Percentiles rank a stretch among this genome's conserved stretches.
phyloP scores from a whole-genome alignment of 73 alveolate species.

The Tetrahymena elliotti region DNA sequence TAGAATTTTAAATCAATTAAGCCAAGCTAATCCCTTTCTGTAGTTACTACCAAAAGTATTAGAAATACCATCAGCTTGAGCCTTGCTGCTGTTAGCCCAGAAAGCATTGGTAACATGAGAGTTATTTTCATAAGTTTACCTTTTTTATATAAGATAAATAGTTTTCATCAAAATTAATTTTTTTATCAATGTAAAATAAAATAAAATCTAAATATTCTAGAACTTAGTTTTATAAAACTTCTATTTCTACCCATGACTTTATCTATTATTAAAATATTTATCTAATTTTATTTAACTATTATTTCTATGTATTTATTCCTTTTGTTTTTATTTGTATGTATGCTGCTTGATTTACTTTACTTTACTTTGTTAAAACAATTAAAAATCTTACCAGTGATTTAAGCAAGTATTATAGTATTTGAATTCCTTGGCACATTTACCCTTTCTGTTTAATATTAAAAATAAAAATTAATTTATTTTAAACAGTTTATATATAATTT shows the following conservation, averaged over 20 bases:
- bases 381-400: not conserved
- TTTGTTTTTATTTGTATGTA: not conserved
- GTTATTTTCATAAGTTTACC: not conserved
- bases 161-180: not conserved
- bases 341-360: not conserved
- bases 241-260: no score
- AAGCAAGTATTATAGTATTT: not conserved
- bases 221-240: no score
- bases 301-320: no score
- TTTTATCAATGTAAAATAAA: not conserved
- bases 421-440: not conserved
- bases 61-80: not conserved
- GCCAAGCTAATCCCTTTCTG: not conserved
- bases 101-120: not conserved
- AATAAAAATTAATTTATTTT: not conserved
- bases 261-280: no score
- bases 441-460: not conserved
- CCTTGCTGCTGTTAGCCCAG: not conserved
- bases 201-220: not conserved
- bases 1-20: not conserved
- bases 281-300: not conserved
- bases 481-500: not conserved
- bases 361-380: not conserved
- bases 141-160: not conserved
- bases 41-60: not conserved